Evolutionary conservation across 768 basidiomycete species (phyloP), one percentile per base, ranked within the genome.

Genomic region (Trichaptum fuscoviolaceum): DNA sequence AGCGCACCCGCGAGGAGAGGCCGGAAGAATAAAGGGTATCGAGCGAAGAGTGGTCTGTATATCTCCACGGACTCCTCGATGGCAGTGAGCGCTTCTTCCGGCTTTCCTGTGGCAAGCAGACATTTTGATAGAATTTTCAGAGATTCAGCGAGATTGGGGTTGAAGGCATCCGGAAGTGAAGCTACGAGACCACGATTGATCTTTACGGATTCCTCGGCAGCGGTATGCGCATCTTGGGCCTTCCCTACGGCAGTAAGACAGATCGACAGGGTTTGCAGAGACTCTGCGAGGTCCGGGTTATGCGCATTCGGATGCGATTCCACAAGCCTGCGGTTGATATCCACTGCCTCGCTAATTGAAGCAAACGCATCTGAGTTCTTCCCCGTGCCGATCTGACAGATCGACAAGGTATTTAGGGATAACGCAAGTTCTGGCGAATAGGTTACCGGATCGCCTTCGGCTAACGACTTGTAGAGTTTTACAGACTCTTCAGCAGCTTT

Each of bases 371-470:
- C 5, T 12, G 42, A 2, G 15, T 5, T 12, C 3, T 20, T 52
- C 15, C 5, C 42, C 15, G 42, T 20, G 12, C 15, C 3, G 3
- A 15, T 52, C 20, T 64, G 60, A 62, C 34, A 52, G 24, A 65
- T 59, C 7, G 63, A 58, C 18, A 69, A 35, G 35, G 61, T 68
- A 52, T 67, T 52, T 8, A 68, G 34, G 7, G 67, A 20, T 6
- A 3, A 9, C 1, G 68, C 63, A 63, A 68, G 57, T 5, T 69
- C 4, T 15, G 58, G 34, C 12, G 62, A 58, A 62, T 64, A 68
- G 17, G 61, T 24, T 27, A 25, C 10, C 20, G 42, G 42, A 3
- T 20, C 15, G 5, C 15, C 10, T 52, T 12, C 42, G 20, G 15
- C 20, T 52, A 5, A 5, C 20, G 42, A 2, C 20, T 12, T 52